A percentile compares a stretch with the other conserved stretches of the same genome.
Conservation (phyloP, 1,284 basidiomycete species). For the Microbotryomycetes sp. region DNA sequence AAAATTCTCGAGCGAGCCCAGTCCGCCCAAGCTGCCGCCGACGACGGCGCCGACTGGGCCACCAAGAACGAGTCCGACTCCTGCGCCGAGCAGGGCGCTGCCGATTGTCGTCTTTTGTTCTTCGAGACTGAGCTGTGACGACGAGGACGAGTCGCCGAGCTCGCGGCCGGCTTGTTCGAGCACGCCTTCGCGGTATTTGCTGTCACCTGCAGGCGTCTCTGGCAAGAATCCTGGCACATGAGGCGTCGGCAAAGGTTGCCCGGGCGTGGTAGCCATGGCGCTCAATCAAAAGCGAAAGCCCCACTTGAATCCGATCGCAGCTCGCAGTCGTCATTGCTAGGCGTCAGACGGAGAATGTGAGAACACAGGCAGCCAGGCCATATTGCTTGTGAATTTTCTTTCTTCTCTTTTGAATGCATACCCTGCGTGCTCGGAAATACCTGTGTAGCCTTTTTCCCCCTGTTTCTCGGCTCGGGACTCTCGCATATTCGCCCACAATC, state of each 20-base stretch:
- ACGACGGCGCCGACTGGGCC: constrained; percentile 5
- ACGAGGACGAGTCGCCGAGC: neutral
- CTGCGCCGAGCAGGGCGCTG: constrained; percentile 2
- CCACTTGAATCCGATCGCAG: neutral
- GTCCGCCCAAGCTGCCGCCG: constrained; percentile 3
- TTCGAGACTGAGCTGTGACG: neutral
- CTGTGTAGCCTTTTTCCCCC: neutral
- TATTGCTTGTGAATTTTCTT: too few relatives aligned
- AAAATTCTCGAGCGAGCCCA: constrained; percentile 1
- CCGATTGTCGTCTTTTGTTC: constrained; percentile 2
- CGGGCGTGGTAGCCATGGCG: neutral
- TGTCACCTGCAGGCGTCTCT: neutral
- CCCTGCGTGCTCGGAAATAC: too few relatives aligned
- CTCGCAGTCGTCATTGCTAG: neutral
- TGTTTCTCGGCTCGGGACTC: neutral
- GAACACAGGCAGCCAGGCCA: too few relatives aligned
- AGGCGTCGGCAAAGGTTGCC: neutral
- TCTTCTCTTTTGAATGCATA: too few relatives aligned
- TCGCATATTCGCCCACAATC: constrained; percentile 60
- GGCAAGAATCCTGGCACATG: constrained; percentile 13
- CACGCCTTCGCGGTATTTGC: neutral
- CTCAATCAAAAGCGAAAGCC: neutral
- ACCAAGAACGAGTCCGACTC: constrained; percentile 10
- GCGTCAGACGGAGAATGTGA: neutral
- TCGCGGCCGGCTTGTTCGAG: neutral